Base-by-base conservation (phyloP, 2,329 filamentous ascomycete genomes). In the Huntiella savannae region DNA sequence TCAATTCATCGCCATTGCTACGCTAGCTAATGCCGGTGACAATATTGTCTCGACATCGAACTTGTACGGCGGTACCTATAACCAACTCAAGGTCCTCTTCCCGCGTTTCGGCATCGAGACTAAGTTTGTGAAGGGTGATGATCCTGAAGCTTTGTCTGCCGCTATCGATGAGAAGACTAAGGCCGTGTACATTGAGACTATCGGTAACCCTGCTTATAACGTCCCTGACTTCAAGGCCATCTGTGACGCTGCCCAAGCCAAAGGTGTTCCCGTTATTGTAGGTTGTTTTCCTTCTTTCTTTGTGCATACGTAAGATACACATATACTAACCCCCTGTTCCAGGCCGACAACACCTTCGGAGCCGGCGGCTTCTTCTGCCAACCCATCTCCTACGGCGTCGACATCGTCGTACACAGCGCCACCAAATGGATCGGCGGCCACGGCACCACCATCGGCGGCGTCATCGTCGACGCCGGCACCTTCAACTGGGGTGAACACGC, bases 391-490 rank as follows among this genome's bases (percentile, higher is more conserved):
- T 82, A 93, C 61, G 87, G 87, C 47, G 87, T 83, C 52, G 87
- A 95, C 59, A 94, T 95, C 50, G 80, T 95, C 45, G 83, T 94
- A 17, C 86, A 95, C 70, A 91, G 82, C 35, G 86, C 86, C 8
- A 94, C 87, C 49, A 95, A 95, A 64, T 95, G 87, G 87, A 95
- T 96, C 52, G 87, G 87, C 48, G 87, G 87, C 37, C 88, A 96
- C 62, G 88, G 87, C 51, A 93, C 87, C 36, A 94, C 87, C 19
- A 82, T 95, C 53, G 87, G 73, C 49, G 87, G 87, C 51, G 73
- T 94, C 38, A 73, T 95, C 33, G 69, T 95, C 52, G 87, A 95
- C 65, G 75, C 79, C 53, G 87, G 87, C 56, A 91, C 85, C 60
- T 96, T 95, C 59, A 81, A 93, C 68, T 96, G 88, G 87, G 84